Base-by-base conservation (phyloP, 495 filamentous ascomycete genomes). In the Talaromyces wortmannii region DNA sequence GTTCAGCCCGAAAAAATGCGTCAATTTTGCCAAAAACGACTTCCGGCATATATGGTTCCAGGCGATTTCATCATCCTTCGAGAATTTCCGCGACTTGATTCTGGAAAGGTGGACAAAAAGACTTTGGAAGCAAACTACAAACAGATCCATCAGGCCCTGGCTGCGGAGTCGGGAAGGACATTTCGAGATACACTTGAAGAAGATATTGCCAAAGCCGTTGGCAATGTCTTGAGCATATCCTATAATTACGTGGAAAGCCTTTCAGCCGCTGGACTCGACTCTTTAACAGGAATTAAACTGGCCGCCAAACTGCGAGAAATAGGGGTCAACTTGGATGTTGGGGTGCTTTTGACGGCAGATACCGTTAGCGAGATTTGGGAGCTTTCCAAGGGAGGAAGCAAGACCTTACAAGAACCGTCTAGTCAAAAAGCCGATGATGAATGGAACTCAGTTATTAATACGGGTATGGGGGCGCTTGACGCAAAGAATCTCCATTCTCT, bases 21-120 rank as follows among this genome's bases (percentile, higher is more conserved):
- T 40, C 60, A 81, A 23, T 74, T 74, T n/a, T 92, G 86, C 61
- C 72, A 69, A 23, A 75, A 73, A 32, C 92, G 87, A 86, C 73
- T 95, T 4, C 89, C 90, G 3, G 66, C 73, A 0, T 90, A 85
- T 60, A 94, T 94, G 90, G 65, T 91, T 0, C 90, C 90, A 7
- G 73, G 78, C 6, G 85, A 91, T 53, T 71, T 92, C 36, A 66
- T 88, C 4, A 56, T 87, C 0, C 62, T 86, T 40, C 44, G 71
- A 11, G 69, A 78, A 23, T 81, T 92, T 18, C 90, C 90, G 1
- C 79, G 82, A 29, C 69, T 92, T 12, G 67, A 88, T n/a, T 91
- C 88, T 0, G 90, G 90, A 3, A 95, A 95, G 56, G 72, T 88
- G 4, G 85, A 95, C 60, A 79, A 83, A 49, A 87, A 83, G 57